These are phyloP conservation scores for Botrytis pseudocinerea DNA, from an alignment of 2,329 filamentous ascomycete genomes.

Conservation along the genomic window DNA sequence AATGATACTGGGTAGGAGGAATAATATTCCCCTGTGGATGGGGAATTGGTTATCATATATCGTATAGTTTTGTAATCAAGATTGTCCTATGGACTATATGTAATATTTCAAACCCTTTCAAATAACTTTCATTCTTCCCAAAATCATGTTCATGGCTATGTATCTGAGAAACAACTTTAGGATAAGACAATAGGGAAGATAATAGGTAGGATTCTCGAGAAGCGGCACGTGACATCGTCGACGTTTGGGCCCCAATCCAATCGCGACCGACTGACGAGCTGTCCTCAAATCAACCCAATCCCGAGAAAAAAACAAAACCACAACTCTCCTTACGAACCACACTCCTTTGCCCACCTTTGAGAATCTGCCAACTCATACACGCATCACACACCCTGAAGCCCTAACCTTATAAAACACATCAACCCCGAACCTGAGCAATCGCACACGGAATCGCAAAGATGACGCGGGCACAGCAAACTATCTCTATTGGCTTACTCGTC, in stretches of 20 bases:
- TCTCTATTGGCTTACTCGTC: slow-evolving; percentile 83
- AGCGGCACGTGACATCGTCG: not conserved
- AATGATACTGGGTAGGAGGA: slow-evolving; percentile 19
- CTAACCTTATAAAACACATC: slow-evolving; percentile 21
- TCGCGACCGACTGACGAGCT: slow-evolving; percentile 18
- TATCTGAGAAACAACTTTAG: not conserved
- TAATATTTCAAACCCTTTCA: not conserved
- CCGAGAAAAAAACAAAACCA: slow-evolving; percentile 1
- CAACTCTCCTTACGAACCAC: slow-evolving; percentile 37
- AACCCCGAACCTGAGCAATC: slow-evolving; percentile 22
- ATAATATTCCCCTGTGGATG: slow-evolving; percentile 1
- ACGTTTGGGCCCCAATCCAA: slow-evolving; percentile 8
- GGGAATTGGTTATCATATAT: slow-evolving; percentile 5
- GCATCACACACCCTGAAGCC: slow-evolving; percentile 17
- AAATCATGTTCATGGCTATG: not conserved
- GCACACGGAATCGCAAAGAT: slow-evolving; percentile 55
- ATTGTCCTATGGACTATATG: slow-evolving; percentile 22
- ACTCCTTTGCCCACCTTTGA: slow-evolving; percentile 34
- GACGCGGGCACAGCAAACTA: slow-evolving; percentile 92
- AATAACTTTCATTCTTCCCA: not conserved
- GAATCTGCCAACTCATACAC: slow-evolving; percentile 23
- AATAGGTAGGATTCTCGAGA: slow-evolving; percentile 4
- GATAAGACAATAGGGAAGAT: not conserved
- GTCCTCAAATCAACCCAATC: slow-evolving; percentile 27
- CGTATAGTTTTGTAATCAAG: slow-evolving; percentile 24